phyloP scores from a whole-genome alignment of 169 alveolate species.

The Eimeria praecox region DNA sequence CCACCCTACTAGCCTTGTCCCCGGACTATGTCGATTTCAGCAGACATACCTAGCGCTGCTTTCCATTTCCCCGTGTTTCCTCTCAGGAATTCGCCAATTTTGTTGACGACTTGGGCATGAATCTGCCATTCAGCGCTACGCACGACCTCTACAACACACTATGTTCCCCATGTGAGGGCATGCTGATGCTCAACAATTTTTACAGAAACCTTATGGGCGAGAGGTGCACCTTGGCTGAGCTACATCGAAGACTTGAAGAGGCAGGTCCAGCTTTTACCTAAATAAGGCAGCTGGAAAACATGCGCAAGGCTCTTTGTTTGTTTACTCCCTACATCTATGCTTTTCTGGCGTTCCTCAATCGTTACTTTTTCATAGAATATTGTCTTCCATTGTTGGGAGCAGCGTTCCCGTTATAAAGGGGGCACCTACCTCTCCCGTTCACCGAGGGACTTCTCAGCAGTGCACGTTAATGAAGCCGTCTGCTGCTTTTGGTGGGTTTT shows the following conservation, averaged over 20 bases:
- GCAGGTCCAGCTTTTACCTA: slow-evolving; percentile 12
- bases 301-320: background rate
- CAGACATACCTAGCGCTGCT: background rate
- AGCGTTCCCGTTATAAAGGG: too few species aligned
- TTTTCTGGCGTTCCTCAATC: background rate
- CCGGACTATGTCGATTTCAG: background rate
- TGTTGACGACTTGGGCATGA: slow-evolving; percentile 82
- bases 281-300: background rate
- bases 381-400: too few species aligned
- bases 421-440: background rate
- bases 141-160: slow-evolving; percentile 76
- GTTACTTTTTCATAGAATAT: background rate
- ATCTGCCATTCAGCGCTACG: slow-evolving; percentile 66
- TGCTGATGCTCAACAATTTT: slow-evolving; percentile 60
- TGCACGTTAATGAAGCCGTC: background rate
- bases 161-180: slow-evolving; percentile 68
- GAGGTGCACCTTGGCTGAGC: slow-evolving; percentile 72
- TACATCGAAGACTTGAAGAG: slow-evolving; percentile 82
- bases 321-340: background rate
- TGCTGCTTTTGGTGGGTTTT: background rate
- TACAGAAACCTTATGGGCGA: slow-evolving; percentile 81
- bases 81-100: slow-evolving; percentile 82
- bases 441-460: background rate
- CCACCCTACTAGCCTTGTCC: background rate
- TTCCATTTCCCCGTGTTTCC: background rate